These are phyloP conservation scores for Astrocystis sublimbata DNA, from an alignment of 495 filamentous ascomycete species.

Conservation along the genomic window DNA sequence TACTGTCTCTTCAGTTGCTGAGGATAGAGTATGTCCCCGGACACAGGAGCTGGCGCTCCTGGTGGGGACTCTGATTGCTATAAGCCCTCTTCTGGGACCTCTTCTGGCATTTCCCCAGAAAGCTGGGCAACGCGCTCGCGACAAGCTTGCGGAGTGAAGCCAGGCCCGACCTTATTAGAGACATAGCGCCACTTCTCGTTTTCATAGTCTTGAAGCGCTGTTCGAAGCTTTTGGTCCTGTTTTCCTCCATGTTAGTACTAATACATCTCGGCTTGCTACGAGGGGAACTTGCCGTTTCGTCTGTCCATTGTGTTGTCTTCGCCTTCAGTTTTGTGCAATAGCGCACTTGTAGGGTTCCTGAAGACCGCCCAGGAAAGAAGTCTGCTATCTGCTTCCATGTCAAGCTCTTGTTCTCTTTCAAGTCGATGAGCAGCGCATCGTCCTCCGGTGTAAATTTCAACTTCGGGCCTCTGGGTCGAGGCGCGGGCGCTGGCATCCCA, in stretches of 20 bases:
- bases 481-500: constrained; percentile 79
- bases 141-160: constrained; percentile 82
- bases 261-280: background rate
- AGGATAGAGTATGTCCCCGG: constrained; percentile 50
- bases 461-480: constrained; percentile 76
- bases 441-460: constrained; percentile 89
- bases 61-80: constrained; percentile 58
- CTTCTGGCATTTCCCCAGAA: constrained; percentile 33
- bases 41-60: constrained; percentile 53
- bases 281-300: constrained; percentile 72
- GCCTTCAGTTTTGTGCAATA: constrained; percentile 94
- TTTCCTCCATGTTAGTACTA: constrained; percentile 21
- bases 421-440: constrained; percentile 76
- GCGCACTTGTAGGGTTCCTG: constrained; percentile 85
- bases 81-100: constrained; percentile 43
- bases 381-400: constrained; percentile 97
- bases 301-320: constrained; percentile 88
- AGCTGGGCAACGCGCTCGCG: constrained; percentile 73
- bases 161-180: constrained; percentile 80
- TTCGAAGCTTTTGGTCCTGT: constrained; percentile 75
- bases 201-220: constrained; percentile 83
- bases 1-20: constrained; percentile 43
- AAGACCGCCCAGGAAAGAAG: constrained; percentile 86
- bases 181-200: constrained; percentile 88
- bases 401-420: constrained; percentile 89